Percentiles rank a stretch among this genome's conserved stretches.
Conservation (phyloP, 371 early-diverging fungal genomes). For the Umbelopsis sp. region DNA sequence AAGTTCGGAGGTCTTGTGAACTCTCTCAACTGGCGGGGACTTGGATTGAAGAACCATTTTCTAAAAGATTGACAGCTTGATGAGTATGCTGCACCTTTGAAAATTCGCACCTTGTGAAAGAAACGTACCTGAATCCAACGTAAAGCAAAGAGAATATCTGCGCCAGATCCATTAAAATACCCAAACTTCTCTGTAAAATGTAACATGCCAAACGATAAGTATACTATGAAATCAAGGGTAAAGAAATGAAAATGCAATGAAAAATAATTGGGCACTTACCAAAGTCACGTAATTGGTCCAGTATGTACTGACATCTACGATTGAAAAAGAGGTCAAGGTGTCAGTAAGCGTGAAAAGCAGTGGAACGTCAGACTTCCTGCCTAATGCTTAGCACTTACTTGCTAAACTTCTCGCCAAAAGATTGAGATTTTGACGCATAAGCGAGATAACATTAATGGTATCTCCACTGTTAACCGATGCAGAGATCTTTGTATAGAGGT, state of each 20-base stretch:
- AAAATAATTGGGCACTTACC: constrained; percentile 22
- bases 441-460: background rate
- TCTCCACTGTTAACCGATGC: constrained; percentile 33
- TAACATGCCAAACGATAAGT: background rate
- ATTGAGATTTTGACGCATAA: constrained; percentile 18
- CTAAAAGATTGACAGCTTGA: constrained; percentile 19
- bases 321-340: background rate
- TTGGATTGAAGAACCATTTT: constrained; percentile 63
- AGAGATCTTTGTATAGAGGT: constrained; percentile 52
- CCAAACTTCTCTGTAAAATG: constrained; percentile 41
- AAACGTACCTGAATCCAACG: constrained; percentile 51
- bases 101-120: background rate
- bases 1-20: constrained; percentile 73
- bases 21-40: constrained; percentile 72
- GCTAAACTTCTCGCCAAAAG: constrained; percentile 25
- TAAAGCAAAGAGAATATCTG: constrained; percentile 67
- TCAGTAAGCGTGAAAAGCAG: background rate
- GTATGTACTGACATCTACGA: constrained; percentile 50
- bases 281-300: constrained; percentile 78
- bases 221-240: no score
- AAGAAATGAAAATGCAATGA: no score
- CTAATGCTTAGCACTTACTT: background rate
- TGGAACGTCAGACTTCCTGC: background rate
- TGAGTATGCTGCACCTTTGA: background rate
- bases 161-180: constrained; percentile 68